Conservation (phyloP, 345 rosid species). For the Acer saccharum region DNA sequence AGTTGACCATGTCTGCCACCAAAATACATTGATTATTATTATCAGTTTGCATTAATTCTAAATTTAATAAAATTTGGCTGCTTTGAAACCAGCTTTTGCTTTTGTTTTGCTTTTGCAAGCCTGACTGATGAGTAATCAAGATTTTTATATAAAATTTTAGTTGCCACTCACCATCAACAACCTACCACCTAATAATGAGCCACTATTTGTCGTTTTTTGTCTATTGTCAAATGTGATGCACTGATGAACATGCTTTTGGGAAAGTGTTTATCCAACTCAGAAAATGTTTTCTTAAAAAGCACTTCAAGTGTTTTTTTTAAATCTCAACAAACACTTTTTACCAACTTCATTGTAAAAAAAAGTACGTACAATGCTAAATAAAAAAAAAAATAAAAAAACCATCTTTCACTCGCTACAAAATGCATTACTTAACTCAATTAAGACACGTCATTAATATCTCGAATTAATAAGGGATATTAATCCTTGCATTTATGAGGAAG, state of each 20-base stretch:
- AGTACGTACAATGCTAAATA: background rate
- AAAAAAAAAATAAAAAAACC: too few relatives aligned
- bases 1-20: constrained; percentile 7
- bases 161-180: background rate
- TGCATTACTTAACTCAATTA: background rate
- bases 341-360: background rate
- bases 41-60: background rate
- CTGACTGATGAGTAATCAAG: background rate
- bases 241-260: background rate
- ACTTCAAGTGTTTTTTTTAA: background rate
- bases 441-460: too few relatives aligned
- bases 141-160: background rate
- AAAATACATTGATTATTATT: background rate
- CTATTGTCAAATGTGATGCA: background rate
- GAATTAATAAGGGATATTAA: too few relatives aligned
- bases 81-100: background rate
- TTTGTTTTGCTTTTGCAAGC: background rate
- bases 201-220: background rate
- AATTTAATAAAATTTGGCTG: background rate
- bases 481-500: too few relatives aligned
- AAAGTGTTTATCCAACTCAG: background rate
- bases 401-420: too few relatives aligned
- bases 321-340: background rate
- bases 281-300: background rate
- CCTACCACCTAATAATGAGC: constrained; percentile 9